Percentiles rank a stretch among this genome's conserved stretches.
phyloP scores from a whole-genome alignment of 805 yeast genomes.

The Scheffersomyces amazonensis region DNA sequence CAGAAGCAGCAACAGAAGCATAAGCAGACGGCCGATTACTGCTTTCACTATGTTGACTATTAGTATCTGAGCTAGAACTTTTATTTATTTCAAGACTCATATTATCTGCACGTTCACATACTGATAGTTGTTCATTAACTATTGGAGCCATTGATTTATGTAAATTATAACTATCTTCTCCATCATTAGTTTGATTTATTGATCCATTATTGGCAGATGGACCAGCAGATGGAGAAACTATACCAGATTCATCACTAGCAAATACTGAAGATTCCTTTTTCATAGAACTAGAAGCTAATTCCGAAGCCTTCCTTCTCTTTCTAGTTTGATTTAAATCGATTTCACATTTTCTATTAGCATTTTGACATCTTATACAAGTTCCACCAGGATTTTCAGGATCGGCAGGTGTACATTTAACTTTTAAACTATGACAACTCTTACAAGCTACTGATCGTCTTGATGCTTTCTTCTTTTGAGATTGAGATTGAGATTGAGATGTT shows the following conservation, averaged over 20 bases:
- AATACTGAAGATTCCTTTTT: not conserved
- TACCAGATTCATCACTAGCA: not conserved
- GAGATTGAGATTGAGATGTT: too few relatives aligned
- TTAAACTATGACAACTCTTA: conserved; percentile 74
- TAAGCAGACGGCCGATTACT: too few relatives aligned
- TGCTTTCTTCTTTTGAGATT: conserved; percentile 6
- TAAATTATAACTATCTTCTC: too few relatives aligned
- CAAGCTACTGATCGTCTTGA: conserved; percentile 55
- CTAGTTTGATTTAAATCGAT: conserved; percentile 61
- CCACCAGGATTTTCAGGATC: conserved; percentile 55
- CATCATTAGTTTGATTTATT: not conserved
- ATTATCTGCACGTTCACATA: not conserved
- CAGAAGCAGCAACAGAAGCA: too few relatives aligned
- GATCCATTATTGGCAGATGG: not conserved
- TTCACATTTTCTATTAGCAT: conserved; percentile 61
- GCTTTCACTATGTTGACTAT: not conserved
- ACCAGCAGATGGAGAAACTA: not conserved
- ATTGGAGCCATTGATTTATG: too few relatives aligned
- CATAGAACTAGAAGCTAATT: not conserved
- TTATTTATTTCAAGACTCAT: not conserved
- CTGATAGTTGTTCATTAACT: too few relatives aligned
- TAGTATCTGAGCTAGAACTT: not conserved
- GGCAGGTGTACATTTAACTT: conserved; percentile 80
- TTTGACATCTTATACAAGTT: conserved; percentile 73
- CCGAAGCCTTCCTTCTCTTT: conserved; percentile 41